Evolutionary conservation across 1,284 basidiomycete genomes (phyloP), one percentile per base, ranked within the genome.

Genomic region (Rhizoctonia solani): DNA sequence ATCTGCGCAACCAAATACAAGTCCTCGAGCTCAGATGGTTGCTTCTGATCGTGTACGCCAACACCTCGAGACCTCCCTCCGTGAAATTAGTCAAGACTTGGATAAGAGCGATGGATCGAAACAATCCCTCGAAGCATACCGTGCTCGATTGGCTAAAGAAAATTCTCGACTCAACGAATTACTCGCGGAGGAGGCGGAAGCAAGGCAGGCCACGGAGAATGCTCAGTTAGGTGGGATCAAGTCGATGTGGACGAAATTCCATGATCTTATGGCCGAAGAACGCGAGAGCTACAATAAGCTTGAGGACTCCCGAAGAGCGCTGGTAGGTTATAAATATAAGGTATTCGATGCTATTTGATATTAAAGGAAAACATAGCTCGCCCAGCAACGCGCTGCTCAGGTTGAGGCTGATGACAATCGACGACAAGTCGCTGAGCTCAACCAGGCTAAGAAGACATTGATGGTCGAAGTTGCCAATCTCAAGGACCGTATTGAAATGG

Each of bases 301-400:
- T 11, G 88, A 90, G 71, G 87, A 88, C 71, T 88, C 87, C n/a
- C 81, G 85, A 44, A 88, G 86, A 72, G 86, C 88, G 56, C 74
- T 90, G 72, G 88, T 88, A 74, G 66, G 83, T 76, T 16, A 42
- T 19, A 32, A 19, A n/a, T 14, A 37, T 19, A 29, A 54, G 9
- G 19, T 21, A 5, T 19, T 2, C 42, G 68, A 27, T 50, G 16
- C 11, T 29, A 37, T 39, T 49, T 8, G 37, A 8, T 39, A n/a
- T n/a, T n/a, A n/a, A n/a, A n/a, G n/a, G n/a, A 16, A 16, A 39
- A 39, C 16, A 41, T 71, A 90, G 87, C 75, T 87, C 41, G 81
- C 86, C 16, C 87, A 89, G 73, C 87, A 90, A 74, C 82, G 85
- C n/a, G 82, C 83, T 5, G 77, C 83, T 29, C 85, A 87, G 68